These are phyloP conservation scores for Serendipita sp. DNA, from an alignment of 768 basidiomycete genomes.

Conservation along the genomic window DNA sequence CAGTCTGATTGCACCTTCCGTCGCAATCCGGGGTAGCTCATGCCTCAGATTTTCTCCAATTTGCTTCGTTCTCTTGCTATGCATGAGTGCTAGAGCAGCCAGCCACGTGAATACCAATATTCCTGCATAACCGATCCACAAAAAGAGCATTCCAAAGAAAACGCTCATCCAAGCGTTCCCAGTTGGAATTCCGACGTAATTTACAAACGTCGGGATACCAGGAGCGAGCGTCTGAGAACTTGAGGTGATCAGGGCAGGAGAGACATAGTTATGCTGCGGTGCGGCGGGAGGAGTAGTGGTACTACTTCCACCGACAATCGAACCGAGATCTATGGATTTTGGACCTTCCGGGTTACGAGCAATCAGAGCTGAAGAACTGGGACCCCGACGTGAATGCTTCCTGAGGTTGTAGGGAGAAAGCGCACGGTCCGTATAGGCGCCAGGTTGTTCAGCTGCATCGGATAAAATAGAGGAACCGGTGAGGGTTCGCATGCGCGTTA, in stretches of 20 bases:
- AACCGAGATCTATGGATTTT: not conserved
- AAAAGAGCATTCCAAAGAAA: conserved; percentile 59
- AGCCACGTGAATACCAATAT: not conserved
- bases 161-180: conserved; percentile 83
- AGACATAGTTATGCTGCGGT: conserved; percentile 13
- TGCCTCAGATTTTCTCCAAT: not conserved
- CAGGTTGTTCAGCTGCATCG: conserved; percentile 19
- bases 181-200: conserved; percentile 58
- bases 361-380: too few species aligned
- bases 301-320: not conserved
- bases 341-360: conserved; percentile 10
- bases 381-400: conserved; percentile 2
- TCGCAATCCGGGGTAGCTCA: too few species aligned
- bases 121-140: conserved; percentile 22
- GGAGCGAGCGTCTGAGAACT: conserved; percentile 50
- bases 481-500: conserved; percentile 63
- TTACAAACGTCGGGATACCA: conserved; percentile 72
- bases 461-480: conserved; percentile 55
- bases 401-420: conserved; percentile 59
- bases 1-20: too few species aligned
- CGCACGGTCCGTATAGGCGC: conserved; percentile 63
- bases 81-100: too few species aligned
- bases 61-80: too few species aligned
- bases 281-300: conserved; percentile 6
- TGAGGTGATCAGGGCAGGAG: conserved; percentile 32